Conservation (phyloP, 2,329 filamentous ascomycete genomes). For the Lasiodiplodia citricola region DNA sequence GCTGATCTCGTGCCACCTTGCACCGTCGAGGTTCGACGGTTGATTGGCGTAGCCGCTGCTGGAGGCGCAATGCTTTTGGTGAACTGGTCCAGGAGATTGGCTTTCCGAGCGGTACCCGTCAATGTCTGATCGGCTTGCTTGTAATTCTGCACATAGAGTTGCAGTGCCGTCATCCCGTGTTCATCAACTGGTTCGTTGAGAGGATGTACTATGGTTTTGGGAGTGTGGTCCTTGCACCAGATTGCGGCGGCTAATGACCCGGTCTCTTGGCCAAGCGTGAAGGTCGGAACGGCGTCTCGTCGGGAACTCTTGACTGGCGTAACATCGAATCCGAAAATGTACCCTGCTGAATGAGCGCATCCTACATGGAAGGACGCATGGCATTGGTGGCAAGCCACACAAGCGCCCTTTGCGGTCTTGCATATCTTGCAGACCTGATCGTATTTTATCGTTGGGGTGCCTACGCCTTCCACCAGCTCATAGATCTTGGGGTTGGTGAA, state of each 20-base stretch:
- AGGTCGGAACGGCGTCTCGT: conserved; percentile 78
- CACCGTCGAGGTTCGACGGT: conserved; percentile 49
- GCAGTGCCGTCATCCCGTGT: conserved; percentile 76
- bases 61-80: conserved; percentile 60
- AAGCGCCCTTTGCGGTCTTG: conserved; percentile 76
- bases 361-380: conserved; percentile 78
- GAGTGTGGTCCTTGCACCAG: conserved; percentile 89
- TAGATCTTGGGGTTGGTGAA: conserved; percentile 85
- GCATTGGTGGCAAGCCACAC: conserved; percentile 80
- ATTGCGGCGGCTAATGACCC: conserved; percentile 84
- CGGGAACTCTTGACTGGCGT: conserved; percentile 87
- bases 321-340: conserved; percentile 87
- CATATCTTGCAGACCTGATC: conserved; percentile 84
- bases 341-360: conserved; percentile 84
- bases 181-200: conserved; percentile 79
- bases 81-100: conserved; percentile 72
- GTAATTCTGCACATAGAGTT: conserved; percentile 85
- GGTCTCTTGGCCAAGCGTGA: conserved; percentile 76
- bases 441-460: conserved; percentile 74
- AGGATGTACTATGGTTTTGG: conserved; percentile 73
- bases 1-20: conserved; percentile 43
- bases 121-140: conserved; percentile 92
- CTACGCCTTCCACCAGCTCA: conserved; percentile 85
- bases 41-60: conserved; percentile 35
- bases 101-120: conserved; percentile 92